phyloP scores from a whole-genome alignment of 257 asterid species.

The Scutellaria galericulata region DNA sequence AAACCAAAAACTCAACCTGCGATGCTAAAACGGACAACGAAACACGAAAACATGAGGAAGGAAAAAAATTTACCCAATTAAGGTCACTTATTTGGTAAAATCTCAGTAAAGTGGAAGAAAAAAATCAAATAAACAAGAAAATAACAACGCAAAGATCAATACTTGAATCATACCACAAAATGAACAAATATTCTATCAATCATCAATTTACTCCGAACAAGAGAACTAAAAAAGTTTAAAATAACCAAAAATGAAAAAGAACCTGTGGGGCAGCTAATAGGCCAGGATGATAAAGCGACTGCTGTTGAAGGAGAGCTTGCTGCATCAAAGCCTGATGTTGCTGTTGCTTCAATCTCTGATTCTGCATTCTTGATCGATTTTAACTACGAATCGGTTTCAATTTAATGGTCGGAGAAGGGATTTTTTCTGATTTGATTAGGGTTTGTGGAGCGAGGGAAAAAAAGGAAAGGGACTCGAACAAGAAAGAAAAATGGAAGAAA shows the following conservation, averaged over 20 bases:
- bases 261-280: conserved; percentile 97
- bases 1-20: conserved; percentile 14
- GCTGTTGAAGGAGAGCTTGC: conserved; percentile 94
- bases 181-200: conserved; percentile 12
- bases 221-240: not conserved
- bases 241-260: not conserved
- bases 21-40: not conserved
- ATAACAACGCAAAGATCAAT: conserved; percentile 17
- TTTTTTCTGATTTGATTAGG: conserved; percentile 40
- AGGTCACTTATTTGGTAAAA: not conserved
- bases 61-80: conserved; percentile 14
- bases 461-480: conserved; percentile 37
- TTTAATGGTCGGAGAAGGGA: conserved; percentile 33
- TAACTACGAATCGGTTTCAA: conserved; percentile 31
- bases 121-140: not conserved
- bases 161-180: conserved; percentile 6
- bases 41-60: not conserved
- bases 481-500: not conserved
- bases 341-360: conserved; percentile 84
- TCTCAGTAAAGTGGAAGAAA: not conserved
- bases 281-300: conserved; percentile 87
- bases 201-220: conserved; percentile 10
- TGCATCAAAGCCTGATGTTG: conserved; percentile 94
- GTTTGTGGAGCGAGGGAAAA: conserved; percentile 48
- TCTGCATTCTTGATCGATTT: conserved; percentile 60